phyloP scores from a whole-genome alignment of 2,329 filamentous ascomycete genomes.

The Trichothecium roseum region DNA sequence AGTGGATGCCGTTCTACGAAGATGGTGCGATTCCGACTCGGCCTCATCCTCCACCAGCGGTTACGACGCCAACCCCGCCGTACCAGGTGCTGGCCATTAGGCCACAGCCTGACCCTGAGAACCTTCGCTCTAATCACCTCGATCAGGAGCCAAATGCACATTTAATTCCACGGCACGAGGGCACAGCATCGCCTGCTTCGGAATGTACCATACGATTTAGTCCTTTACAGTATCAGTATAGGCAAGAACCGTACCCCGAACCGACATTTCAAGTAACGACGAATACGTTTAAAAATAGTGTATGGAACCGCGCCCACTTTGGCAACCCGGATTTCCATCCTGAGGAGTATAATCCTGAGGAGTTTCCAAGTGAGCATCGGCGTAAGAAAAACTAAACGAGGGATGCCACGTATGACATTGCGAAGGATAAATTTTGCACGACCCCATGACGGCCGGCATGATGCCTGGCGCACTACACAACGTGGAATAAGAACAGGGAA shows the following conservation, averaged over 20 bases:
- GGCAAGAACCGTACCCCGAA: constrained; percentile 32
- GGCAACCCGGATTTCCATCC: constrained; percentile 47
- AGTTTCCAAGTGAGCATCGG: constrained; percentile 18
- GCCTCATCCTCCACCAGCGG: constrained; percentile 16
- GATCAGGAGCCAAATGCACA: neutral
- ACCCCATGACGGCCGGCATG: too few species aligned
- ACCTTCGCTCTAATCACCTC: neutral
- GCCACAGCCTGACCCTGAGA: neutral
- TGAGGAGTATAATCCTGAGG: constrained; percentile 31
- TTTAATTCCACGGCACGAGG: neutral
- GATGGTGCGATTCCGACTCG: constrained; percentile 15
- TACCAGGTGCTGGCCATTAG: constrained; percentile 7
- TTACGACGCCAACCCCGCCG: constrained; percentile 8
- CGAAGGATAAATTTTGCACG: too few species aligned
- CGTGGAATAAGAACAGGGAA: too few species aligned
- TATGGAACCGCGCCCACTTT: constrained; percentile 57
- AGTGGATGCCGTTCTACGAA: constrained; percentile 24
- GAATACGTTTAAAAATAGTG: constrained; percentile 53
- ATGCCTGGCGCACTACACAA: too few species aligned
- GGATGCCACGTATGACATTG: too few species aligned
- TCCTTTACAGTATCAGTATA: constrained; percentile 33
- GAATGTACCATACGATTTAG: constrained; percentile 37
- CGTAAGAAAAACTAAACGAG: constrained; percentile 5
- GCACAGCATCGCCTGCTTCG: constrained; percentile 4
- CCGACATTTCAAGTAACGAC: constrained; percentile 39